These are phyloP conservation scores for Athelia sp. DNA, from an alignment of 1,284 basidiomycete species.

Conservation along the genomic window DNA sequence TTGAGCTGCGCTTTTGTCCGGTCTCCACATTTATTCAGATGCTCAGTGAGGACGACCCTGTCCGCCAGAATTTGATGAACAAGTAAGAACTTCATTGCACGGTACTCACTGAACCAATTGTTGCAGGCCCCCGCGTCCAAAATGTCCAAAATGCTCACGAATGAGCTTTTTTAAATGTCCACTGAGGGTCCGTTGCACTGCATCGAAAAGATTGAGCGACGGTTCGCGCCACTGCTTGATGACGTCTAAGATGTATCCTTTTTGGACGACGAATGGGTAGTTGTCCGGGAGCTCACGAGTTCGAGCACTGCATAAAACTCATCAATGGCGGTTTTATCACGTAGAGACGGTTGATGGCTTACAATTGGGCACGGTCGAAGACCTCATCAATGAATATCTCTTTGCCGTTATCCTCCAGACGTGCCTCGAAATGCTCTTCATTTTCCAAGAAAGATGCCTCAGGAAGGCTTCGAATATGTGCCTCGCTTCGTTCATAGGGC, in stretches of 20 bases:
- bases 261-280: conserved; percentile 58
- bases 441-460: conserved; percentile 19
- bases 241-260: conserved; percentile 40
- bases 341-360: conserved; percentile 16
- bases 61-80: neutral
- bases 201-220: conserved; percentile 41
- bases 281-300: conserved; percentile 66
- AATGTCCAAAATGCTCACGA: conserved; percentile 41
- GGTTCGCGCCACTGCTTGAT: conserved; percentile 47
- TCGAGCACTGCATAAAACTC: conserved; percentile 40
- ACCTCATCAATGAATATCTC: conserved; percentile 57
- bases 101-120: conserved; percentile 45
- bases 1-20: conserved; percentile 35
- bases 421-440: conserved; percentile 13
- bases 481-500: conserved; percentile 28
- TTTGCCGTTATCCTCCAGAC: conserved; percentile 8
- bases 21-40: conserved; percentile 38
- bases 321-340: neutral
- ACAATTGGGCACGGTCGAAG: conserved; percentile 41
- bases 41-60: conserved; percentile 43
- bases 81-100: neutral
- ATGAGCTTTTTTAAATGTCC: conserved; percentile 38
- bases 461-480: conserved; percentile 11
- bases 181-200: conserved; percentile 33
- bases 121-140: conserved; percentile 47